Evolutionary conservation across 768 basidiomycete genomes (phyloP), one percentile per base, ranked within the genome.

Genomic region (Goffeauzyma gilvescens): DNA sequence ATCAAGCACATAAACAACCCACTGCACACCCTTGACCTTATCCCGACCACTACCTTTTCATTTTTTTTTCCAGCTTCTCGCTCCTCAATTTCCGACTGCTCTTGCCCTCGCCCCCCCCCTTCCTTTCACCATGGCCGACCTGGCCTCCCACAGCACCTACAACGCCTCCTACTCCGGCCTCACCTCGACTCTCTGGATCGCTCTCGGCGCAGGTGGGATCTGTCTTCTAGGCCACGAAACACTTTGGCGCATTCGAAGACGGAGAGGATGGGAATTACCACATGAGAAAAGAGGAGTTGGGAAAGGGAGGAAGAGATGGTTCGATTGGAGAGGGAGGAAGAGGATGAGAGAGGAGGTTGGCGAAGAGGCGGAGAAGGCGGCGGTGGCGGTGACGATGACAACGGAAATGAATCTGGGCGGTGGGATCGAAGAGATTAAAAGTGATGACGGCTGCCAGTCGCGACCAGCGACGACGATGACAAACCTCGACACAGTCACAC

Each of bases 91-190:
- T n/a, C n/a, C n/a, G n/a, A n/a, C n/a, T n/a, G n/a, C n/a, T n/a
- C n/a, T n/a, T n/a, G n/a, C n/a, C n/a, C n/a, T n/a, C n/a, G n/a
- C n/a, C 37, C 5, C n/a, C n/a, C 8, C n/a, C 3, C 17, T 26
- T 18, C 5, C 24, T n/a, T 8, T 6, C 32, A 39, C 44, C 31
- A 62, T 63, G 61, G 55, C 61, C 41, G 59, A 60, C 45, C 41
- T 63, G 30, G 39, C 48, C 1, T 49, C 53, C 27, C 56, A 54
- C 32, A 46, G 44, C 3, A 52, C 49, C 15, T 63, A 59, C 50
- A 58, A 53, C 13, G 59, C 55, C 10, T 48, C 46, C 4, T 63
- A 61, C 46, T 59, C 58, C 18, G 62, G 62, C 47, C 56, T 63
- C 7, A 52, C 61, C 39, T 48, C 56, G 32, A 59, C 58, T 30